Base-by-base conservation (phyloP, 2,329 filamentous ascomycete species). In the Ophioceras dolichostomum region DNA sequence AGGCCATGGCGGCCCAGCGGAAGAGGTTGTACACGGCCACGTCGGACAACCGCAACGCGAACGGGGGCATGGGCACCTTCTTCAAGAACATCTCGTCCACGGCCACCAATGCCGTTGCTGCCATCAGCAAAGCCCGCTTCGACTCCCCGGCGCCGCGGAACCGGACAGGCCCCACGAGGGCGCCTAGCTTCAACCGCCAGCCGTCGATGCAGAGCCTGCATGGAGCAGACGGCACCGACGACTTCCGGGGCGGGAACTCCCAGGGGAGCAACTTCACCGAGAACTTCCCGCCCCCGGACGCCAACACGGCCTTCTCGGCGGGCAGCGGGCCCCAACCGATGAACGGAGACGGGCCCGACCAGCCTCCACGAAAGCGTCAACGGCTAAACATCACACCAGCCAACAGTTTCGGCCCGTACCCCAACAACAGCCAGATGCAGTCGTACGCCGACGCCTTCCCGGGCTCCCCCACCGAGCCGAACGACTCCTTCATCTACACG, bases 71-170 rank as follows among this genome's bases (percentile, higher is more conserved):
- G 33, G 88, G 87, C 14, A 95, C 91, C 2, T 95, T 95, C 55
- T 96, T 98, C 65, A 88, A 88, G 54, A 95, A 93, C 52, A 96
- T 98, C 45, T 96, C 89, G 4, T 83, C 78, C 45, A 94, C 87
- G 2, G 88, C 91, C 1, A 91, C 85, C 4, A 89, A 87, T 49
- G 91, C 91, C 20, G 84, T 98, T 39, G 88, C 87, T 43, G 89
- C 91, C 41, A 93, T 98, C 58, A 95, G 85, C 71, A 95, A 96
- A 63, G 89, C 91, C 13, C 76, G 89, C 10, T 82, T 95, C 49
- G 88, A 95, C 55, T 94, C 88, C 2, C 87, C 88, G 2, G 36
- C 32, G 12, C 37, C 39, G 22, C 32, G 38, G 22, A 77, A 39
- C 16, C 35, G 47, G 12, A 47, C 73, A 46, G 76, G 77, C 8